These are phyloP conservation scores for Trametes elegans DNA, from an alignment of 768 basidiomycete species.

Conservation along the genomic window DNA sequence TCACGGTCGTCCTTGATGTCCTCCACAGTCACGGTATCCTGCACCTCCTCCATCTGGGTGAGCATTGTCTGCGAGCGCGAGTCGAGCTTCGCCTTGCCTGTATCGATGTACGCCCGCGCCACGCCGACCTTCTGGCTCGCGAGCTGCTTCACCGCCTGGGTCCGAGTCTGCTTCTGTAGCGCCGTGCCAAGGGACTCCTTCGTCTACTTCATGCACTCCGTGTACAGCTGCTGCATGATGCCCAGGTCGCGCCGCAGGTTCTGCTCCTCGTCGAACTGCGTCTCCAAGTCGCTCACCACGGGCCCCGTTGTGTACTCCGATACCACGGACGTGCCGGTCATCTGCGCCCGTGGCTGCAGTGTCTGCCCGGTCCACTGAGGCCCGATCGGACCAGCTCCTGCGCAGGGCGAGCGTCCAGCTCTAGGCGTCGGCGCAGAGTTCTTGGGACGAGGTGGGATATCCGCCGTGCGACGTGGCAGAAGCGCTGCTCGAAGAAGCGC, in stretches of 20 bases:
- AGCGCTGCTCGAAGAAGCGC: constrained; percentile 74
- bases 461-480: constrained; percentile 69
- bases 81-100: constrained; percentile 92
- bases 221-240: constrained; percentile 91
- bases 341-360: constrained; percentile 66
- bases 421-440: constrained; percentile 30
- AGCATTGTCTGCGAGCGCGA: constrained; percentile 83
- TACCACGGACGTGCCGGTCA: constrained; percentile 70
- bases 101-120: constrained; percentile 83
- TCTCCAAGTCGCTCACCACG: constrained; percentile 82
- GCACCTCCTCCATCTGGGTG: constrained; percentile 89
- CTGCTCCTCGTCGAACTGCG: constrained; percentile 94
- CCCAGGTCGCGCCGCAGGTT: constrained; percentile 91
- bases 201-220: constrained; percentile 89
- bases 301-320: constrained; percentile 71
- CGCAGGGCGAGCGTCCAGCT: constrained; percentile 24
- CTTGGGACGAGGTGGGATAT: constrained; percentile 66
- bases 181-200: constrained; percentile 80
- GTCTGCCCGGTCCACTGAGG: constrained; percentile 31
- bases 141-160: constrained; percentile 81
- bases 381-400: constrained; percentile 31
- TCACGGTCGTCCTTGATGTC: constrained; percentile 87
- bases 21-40: constrained; percentile 91
- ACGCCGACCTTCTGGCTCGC: constrained; percentile 81
- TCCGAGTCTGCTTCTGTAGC: constrained; percentile 84